These are phyloP conservation scores for Podaxis sp. DNA, from an alignment of 768 basidiomycete genomes.

Conservation along the genomic window DNA sequence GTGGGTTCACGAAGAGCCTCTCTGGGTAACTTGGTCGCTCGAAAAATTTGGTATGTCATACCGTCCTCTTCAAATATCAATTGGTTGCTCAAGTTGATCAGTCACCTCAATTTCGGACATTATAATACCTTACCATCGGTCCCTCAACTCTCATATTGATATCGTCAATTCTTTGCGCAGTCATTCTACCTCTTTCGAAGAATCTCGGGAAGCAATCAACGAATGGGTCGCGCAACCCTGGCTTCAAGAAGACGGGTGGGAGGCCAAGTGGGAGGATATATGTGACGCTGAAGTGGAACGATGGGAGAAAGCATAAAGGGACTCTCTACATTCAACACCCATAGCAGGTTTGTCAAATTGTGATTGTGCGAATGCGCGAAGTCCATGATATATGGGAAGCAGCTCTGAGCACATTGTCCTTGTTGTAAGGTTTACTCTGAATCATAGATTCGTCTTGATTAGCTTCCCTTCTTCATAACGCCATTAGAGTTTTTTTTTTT, in stretches of 20 bases:
- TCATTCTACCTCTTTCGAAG: slow-evolving; percentile 70
- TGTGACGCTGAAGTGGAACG: slow-evolving; percentile 75
- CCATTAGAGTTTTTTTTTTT: neutral
- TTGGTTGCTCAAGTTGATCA: slow-evolving; percentile 22
- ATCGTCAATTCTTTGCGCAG: slow-evolving; percentile 57
- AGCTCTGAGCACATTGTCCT: neutral
- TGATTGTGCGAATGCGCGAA: neutral
- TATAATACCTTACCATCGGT: slow-evolving; percentile 64
- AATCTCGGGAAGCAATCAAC: slow-evolving; percentile 57
- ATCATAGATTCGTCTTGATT: neutral
- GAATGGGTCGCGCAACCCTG: slow-evolving; percentile 70
- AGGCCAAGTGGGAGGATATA: slow-evolving; percentile 72
- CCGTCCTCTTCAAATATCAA: neutral
- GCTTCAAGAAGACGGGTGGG: slow-evolving; percentile 70
- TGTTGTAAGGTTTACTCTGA: neutral
- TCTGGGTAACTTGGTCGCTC: slow-evolving; percentile 83
- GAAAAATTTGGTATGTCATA: slow-evolving; percentile 66
- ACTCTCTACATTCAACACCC: neutral
- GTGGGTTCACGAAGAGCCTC: slow-evolving; percentile 68
- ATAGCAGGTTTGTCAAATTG: neutral
- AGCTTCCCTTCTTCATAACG: neutral
- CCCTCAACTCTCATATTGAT: slow-evolving; percentile 53
- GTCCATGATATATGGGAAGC: neutral
- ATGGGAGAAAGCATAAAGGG: slow-evolving; percentile 44
- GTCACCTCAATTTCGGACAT: slow-evolving; percentile 56